A percentile compares a stretch with the other conserved stretches of the same genome.
phyloP scores from a whole-genome alignment of 1,284 basidiomycete species.

The Apiotrichum gracile region DNA sequence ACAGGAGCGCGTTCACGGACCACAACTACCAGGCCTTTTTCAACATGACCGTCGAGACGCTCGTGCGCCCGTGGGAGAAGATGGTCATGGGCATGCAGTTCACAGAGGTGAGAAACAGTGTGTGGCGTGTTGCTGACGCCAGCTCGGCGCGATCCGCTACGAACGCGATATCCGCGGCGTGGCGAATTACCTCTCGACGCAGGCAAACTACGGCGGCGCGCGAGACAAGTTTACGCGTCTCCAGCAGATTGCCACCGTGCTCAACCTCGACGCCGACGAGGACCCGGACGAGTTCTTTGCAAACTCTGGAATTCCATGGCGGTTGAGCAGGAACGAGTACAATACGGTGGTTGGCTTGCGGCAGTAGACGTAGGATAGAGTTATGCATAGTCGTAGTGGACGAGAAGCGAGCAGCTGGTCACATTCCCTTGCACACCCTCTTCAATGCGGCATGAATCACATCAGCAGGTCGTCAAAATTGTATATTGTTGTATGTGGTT shows the following conservation, averaged over 20 bases:
- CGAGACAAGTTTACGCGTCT: slow-evolving; percentile 86
- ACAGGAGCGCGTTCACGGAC: slow-evolving; percentile 75
- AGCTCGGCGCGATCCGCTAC: slow-evolving; percentile 95
- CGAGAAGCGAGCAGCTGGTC: background rate
- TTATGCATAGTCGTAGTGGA: background rate
- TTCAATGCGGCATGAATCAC: background rate
- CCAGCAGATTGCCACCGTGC: slow-evolving; percentile 85
- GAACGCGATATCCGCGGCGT: slow-evolving; percentile 87
- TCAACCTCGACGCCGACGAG: slow-evolving; percentile 86
- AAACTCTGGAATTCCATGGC: slow-evolving; percentile 85
- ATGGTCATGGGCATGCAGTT: slow-evolving; percentile 73
- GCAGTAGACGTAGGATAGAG: slow-evolving; percentile 17
- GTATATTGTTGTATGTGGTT: background rate
- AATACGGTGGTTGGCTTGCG: slow-evolving; percentile 62
- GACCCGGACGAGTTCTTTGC: slow-evolving; percentile 88
- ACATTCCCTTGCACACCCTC: background rate
- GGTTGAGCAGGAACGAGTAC: slow-evolving; percentile 70
- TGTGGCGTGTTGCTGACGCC: background rate
- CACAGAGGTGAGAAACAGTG: slow-evolving; percentile 62
- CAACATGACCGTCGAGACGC: slow-evolving; percentile 71
- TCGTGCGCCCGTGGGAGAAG: slow-evolving; percentile 92
- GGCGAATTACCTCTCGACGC: slow-evolving; percentile 72
- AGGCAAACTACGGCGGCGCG: slow-evolving; percentile 78
- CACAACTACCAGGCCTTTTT: slow-evolving; percentile 82
- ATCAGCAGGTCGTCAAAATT: background rate